Base-by-base conservation (phyloP, 768 basidiomycete genomes). In the Auriscalpium microsporum region DNA sequence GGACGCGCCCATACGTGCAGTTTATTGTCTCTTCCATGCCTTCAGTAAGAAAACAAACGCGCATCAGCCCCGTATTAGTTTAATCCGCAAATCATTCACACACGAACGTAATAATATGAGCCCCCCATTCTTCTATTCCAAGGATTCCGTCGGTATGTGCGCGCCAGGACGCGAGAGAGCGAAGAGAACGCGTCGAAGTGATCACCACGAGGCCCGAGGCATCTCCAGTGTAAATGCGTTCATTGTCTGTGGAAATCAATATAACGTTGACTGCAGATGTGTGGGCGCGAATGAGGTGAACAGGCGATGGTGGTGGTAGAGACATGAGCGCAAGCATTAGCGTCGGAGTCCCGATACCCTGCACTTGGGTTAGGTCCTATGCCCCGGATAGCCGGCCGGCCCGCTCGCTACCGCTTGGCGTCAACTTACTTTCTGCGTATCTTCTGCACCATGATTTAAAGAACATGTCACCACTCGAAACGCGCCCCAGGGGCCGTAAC, bases 21-120 rank as follows among this genome's bases (percentile, higher is more conserved):
- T 67, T 90, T 88, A 69, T 94, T 90, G 71, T 95, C 93, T 48
- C 93, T 74, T 14, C 82, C 88, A 60, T 94, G 90, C 13, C 92
- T 91, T 40, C 34, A 33, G n/a, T 21, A 21, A 49, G 46, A 36
- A 16, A n/a, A 48, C 50, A 19, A 53, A 28, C 28, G 28, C 28
- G 28, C 28, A 28, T 28, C 28, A 28, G 28, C 28, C 28, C 28
- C 28, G 7, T 28, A 28, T 7, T 28, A 28, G 28, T 28, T 28
- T 28, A 28, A 28, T 28, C 42, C 14, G n/a, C 19, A 51, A 36
- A 17, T 53, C 21, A 58, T 40, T 36, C 21, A 50, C 44, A 37
- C 17, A 79, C 87, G 62, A 68, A 96, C 94, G 91, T 95, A 63
- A 97, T 73, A 58, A 94, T 68, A 17, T 65, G 67, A 0, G 73